phyloP scores from a whole-genome alignment of 257 asterid genomes.

The Solanum corneliomulleri region DNA sequence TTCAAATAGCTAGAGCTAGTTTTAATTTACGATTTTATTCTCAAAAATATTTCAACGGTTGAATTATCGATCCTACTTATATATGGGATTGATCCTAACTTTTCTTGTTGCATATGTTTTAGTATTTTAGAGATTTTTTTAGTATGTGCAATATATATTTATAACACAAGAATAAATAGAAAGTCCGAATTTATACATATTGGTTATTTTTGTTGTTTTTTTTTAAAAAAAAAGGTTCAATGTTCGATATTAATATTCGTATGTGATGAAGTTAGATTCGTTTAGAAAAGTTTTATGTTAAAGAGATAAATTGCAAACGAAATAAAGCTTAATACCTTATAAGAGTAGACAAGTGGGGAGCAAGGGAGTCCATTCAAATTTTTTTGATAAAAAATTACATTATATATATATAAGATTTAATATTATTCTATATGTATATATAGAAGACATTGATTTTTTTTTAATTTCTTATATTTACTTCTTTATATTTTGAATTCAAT shows the following conservation, averaged over 20 bases:
- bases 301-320: not conserved
- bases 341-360: not conserved
- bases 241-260: not conserved
- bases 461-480: not conserved
- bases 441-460: not conserved
- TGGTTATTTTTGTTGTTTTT: too few relatives aligned
- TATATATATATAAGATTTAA: too few relatives aligned
- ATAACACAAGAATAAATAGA: not conserved
- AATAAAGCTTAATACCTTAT: not conserved
- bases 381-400: accelerated
- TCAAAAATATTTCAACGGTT: not conserved
- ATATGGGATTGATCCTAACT: not conserved
- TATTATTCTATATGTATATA: too few relatives aligned
- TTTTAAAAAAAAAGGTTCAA: accelerated
- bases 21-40: not conserved
- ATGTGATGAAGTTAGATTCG: not conserved
- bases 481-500: accelerated
- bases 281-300: not conserved
- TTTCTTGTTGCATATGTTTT: not conserved
- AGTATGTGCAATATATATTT: too few relatives aligned
- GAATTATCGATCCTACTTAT: not conserved
- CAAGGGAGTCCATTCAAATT: not conserved
- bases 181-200: not conserved
- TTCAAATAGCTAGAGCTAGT: not conserved
- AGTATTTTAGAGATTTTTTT: not conserved